These are phyloP conservation scores for Plantago ovata DNA, from an alignment of 257 asterid genomes.

Conservation along the genomic window DNA sequence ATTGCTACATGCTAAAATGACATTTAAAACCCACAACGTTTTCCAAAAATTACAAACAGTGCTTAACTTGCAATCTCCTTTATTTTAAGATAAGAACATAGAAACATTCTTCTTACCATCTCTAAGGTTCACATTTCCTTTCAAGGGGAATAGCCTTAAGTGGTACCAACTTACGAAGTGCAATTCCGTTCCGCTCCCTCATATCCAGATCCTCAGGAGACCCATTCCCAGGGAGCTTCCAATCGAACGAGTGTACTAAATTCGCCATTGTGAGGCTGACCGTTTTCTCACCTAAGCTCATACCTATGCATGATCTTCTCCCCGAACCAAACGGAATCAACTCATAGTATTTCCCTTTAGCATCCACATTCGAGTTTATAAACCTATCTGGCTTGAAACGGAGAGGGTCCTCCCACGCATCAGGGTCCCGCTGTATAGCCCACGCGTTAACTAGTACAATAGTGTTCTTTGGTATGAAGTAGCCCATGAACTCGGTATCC, in stretches of 20 bases:
- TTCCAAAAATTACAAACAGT: no score
- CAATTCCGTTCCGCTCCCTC: constrained; percentile 1
- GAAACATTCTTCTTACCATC: no score
- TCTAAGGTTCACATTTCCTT: neutral
- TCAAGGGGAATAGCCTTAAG: neutral
- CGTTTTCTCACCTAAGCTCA: constrained; percentile 33
- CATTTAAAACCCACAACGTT: no score
- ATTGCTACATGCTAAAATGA: no score
- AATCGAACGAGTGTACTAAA: constrained; percentile 29
- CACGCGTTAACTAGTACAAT: constrained; percentile 25
- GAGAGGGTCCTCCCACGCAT: constrained; percentile 26
- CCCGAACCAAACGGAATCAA: constrained; percentile 40
- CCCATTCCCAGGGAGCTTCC: constrained; percentile 21
- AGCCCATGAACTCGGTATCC: constrained; percentile 26
- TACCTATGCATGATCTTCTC: constrained; percentile 27
- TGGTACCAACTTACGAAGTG: neutral
- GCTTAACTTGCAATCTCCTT: no score
- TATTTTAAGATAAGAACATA: no score
- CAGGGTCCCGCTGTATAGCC: constrained; percentile 38
- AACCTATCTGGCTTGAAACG: constrained; percentile 35
- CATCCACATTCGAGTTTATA: constrained; percentile 22
- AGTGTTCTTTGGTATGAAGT: constrained; percentile 23
- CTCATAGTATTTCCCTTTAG: constrained; percentile 31
- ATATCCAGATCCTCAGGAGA: neutral
- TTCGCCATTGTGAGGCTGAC: constrained; percentile 28